These are phyloP conservation scores for Moesziomyces aphidis DNA, from an alignment of 1,284 basidiomycete genomes.

Conservation along the genomic window DNA sequence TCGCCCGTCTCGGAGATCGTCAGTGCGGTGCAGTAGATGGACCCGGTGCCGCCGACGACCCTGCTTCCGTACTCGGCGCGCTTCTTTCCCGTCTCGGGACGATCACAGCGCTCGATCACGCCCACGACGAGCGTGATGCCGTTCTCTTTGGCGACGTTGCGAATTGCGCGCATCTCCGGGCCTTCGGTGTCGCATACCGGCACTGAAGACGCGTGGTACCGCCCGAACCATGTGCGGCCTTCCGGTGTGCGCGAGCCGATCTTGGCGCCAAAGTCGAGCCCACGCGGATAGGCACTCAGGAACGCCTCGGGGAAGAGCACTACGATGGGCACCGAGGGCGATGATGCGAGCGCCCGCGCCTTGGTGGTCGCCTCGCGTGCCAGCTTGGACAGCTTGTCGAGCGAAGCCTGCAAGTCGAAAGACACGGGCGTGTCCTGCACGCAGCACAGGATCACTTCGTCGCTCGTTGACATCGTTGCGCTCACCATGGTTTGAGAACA, in stretches of 20 bases:
- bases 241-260: constrained; percentile 46
- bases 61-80: constrained; percentile 34
- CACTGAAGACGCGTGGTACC: constrained; percentile 42
- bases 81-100: constrained; percentile 27
- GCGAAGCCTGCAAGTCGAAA: constrained; percentile 41
- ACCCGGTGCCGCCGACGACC: constrained; percentile 71
- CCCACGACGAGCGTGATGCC: constrained; percentile 73
- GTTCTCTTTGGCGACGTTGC: constrained; percentile 37
- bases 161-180: constrained; percentile 32
- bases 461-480: constrained; percentile 4
- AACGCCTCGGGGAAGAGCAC: constrained; percentile 81
- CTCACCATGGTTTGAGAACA: not conserved
- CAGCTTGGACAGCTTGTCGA: constrained; percentile 45
- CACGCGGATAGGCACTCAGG: constrained; percentile 67
- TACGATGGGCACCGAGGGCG: constrained; percentile 60
- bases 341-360: constrained; percentile 22
- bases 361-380: constrained; percentile 36
- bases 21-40: constrained; percentile 78
- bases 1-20: constrained; percentile 75
- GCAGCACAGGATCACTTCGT: constrained; percentile 41
- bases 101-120: constrained; percentile 74
- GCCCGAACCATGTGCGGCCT: constrained; percentile 46
- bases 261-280: constrained; percentile 56
- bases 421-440: constrained; percentile 50
- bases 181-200: constrained; percentile 46